phyloP scores from a whole-genome alignment of 2,329 filamentous ascomycete species.

The Talaromyces verruculosus region DNA sequence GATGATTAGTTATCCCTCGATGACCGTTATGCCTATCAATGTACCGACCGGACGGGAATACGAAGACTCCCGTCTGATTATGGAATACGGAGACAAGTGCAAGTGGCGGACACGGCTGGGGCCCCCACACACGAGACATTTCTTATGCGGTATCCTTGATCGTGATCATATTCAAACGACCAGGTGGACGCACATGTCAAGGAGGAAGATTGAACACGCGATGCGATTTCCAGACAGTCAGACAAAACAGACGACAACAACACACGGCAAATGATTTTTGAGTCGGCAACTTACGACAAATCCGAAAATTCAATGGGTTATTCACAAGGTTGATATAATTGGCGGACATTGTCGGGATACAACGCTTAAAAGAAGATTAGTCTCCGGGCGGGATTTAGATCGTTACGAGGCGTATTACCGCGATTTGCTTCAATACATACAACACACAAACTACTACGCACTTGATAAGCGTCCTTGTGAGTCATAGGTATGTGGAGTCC shows the following conservation, averaged over 20 bases:
- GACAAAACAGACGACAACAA: conserved; percentile 2
- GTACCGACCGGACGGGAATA: not conserved
- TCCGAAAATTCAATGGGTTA: not conserved
- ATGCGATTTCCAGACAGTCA: not conserved
- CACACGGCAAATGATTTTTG: not conserved
- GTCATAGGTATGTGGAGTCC: not conserved
- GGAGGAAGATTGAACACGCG: not conserved
- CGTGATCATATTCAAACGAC: not conserved
- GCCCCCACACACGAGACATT: not conserved
- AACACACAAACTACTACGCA: too few relatives aligned
- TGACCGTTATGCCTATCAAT: not conserved
- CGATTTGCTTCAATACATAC: not conserved
- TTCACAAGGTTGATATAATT: not conserved
- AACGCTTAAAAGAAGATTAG: not conserved
- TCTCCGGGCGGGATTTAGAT: not conserved
- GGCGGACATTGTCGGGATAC: not conserved
- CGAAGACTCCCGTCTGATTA: not conserved
- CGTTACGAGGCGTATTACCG: not conserved
- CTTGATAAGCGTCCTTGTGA: not conserved
- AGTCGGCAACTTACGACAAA: not conserved
- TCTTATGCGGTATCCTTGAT: conserved; percentile 1
- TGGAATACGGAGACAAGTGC: not conserved
- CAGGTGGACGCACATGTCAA: not conserved
- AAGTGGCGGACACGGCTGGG: conserved; percentile 4
- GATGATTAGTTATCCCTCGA: not conserved